Percentiles rank a stretch among this genome's conserved stretches.
Conservation (phyloP, 441 rosid species). For the Theobroma grandiflorum region DNA sequence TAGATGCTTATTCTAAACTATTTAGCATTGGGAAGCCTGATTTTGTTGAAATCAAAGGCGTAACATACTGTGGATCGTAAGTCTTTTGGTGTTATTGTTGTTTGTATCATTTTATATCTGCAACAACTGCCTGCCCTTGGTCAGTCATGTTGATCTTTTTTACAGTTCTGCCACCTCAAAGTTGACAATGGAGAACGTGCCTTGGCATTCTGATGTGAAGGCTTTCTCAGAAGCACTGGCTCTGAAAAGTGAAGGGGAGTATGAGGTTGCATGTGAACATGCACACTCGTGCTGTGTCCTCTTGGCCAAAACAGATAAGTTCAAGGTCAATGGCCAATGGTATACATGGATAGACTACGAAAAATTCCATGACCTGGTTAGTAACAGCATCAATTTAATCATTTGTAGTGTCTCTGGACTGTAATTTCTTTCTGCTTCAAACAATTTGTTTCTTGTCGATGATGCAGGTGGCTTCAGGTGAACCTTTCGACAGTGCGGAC, state of each 20-base stretch:
- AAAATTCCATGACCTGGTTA: conserved; percentile 89
- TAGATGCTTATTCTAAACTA: conserved; percentile 85
- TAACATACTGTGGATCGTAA: conserved; percentile 94
- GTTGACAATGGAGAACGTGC: conserved; percentile 95
- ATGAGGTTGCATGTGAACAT: conserved; percentile 96
- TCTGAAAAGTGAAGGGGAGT: conserved; percentile 73
- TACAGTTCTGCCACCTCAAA: conserved; percentile 90
- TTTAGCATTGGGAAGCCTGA: conserved; percentile 91
- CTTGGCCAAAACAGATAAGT: conserved; percentile 81
- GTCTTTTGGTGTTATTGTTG: conserved; percentile 29
- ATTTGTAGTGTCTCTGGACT: neutral
- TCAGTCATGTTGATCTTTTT: conserved; percentile 14
- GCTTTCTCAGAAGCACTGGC: conserved; percentile 87
- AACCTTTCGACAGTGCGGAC: conserved; percentile 74
- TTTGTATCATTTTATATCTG: neutral
- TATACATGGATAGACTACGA: conserved; percentile 96
- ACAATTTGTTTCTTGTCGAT: conserved; percentile 18
- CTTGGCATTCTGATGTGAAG: conserved; percentile 95
- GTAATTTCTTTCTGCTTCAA: neutral
- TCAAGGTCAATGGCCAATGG: conserved; percentile 86
- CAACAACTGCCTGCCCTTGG: conserved; percentile 17
- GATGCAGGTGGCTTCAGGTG: conserved; percentile 84
- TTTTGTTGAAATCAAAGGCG: conserved; percentile 96
- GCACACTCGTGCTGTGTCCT: conserved; percentile 95
- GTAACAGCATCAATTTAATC: conserved; percentile 30